Conservation (phyloP, 1,284 basidiomycete genomes). For the Boletus semigastroideus region DNA sequence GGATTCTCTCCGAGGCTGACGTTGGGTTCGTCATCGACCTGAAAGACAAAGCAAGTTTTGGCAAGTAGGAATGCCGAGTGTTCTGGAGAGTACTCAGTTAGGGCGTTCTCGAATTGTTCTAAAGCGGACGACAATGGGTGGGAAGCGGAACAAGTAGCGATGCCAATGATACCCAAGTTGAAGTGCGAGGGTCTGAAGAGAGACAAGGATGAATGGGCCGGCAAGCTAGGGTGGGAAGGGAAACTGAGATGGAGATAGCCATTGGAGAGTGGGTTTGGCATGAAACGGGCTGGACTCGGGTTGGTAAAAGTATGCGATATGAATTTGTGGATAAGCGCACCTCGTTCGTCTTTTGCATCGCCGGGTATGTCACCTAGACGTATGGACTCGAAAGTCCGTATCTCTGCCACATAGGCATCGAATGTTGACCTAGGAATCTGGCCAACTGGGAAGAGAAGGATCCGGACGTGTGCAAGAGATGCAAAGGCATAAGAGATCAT, state of each 20-base stretch:
- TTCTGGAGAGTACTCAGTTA: conserved; percentile 64
- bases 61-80: conserved; percentile 74
- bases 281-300: conserved; percentile 63
- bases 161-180: conserved; percentile 76
- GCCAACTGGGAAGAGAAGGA: conserved; percentile 79
- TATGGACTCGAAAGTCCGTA: conserved; percentile 68
- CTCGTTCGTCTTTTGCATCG: conserved; percentile 74
- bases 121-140: conserved; percentile 60
- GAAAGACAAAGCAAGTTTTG: conserved; percentile 76
- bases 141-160: conserved; percentile 62
- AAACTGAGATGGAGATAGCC: conserved; percentile 76
- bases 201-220: conserved; percentile 55
- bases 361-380: conserved; percentile 78
- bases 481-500: conserved; percentile 58
- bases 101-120: conserved; percentile 57
- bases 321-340: conserved; percentile 39
- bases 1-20: conserved; percentile 55
- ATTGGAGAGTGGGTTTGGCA: conserved; percentile 73
- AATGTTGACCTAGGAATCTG: conserved; percentile 62
- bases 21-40: conserved; percentile 63
- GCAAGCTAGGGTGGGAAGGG: conserved; percentile 65
- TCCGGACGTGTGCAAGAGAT: conserved; percentile 74
- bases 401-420: conserved; percentile 67
- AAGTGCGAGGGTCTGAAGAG: conserved; percentile 78
- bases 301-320: conserved; percentile 1